phyloP scores from a whole-genome alignment of 2,329 filamentous ascomycete species.

The Zopfia rhizophila region DNA sequence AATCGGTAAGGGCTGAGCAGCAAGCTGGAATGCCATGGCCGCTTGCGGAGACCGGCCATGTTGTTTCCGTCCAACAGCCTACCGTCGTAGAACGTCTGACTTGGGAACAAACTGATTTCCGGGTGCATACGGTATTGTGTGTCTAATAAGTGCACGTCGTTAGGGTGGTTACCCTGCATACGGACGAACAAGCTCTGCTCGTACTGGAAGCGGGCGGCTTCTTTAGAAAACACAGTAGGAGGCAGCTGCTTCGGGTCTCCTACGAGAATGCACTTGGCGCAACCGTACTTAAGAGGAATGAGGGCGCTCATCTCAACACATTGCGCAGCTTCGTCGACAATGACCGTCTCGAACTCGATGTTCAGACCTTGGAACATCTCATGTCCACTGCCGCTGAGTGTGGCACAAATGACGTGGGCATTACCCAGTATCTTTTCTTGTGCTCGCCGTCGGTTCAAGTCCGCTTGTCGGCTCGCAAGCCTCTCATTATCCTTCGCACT shows the following conservation, averaged over 20 bases:
- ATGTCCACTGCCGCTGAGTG: constrained; percentile 93
- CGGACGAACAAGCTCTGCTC: constrained; percentile 98
- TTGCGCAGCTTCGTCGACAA: constrained; percentile 98
- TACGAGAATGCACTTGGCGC: constrained; percentile 94
- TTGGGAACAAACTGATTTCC: constrained; percentile 92
- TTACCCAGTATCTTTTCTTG: constrained; percentile 92
- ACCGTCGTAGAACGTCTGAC: constrained; percentile 90
- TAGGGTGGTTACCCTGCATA: constrained; percentile 92
- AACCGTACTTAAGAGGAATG: constrained; percentile 97
- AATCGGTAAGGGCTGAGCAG: constrained; percentile 94
- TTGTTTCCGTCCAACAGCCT: constrained; percentile 83
- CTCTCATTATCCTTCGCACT: constrained; percentile 87
- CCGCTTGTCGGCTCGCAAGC: constrained; percentile 81
- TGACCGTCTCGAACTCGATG: constrained; percentile 97
- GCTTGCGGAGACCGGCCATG: constrained; percentile 79
- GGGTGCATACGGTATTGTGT: constrained; percentile 99
- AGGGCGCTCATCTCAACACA: constrained; percentile 97
- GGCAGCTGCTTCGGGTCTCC: constrained; percentile 98
- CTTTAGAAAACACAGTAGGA: constrained; percentile 93
- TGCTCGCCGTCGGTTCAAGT: constrained; percentile 82
- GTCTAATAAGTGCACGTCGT: constrained; percentile 92
- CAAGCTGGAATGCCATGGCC: constrained; percentile 85
- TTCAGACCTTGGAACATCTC: constrained; percentile 96
- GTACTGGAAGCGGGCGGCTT: constrained; percentile 91
- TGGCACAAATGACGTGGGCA: constrained; percentile 93